Base-by-base conservation (phyloP, 495 filamentous ascomycete genomes). In the Diplogelasinospora grovesii region DNA sequence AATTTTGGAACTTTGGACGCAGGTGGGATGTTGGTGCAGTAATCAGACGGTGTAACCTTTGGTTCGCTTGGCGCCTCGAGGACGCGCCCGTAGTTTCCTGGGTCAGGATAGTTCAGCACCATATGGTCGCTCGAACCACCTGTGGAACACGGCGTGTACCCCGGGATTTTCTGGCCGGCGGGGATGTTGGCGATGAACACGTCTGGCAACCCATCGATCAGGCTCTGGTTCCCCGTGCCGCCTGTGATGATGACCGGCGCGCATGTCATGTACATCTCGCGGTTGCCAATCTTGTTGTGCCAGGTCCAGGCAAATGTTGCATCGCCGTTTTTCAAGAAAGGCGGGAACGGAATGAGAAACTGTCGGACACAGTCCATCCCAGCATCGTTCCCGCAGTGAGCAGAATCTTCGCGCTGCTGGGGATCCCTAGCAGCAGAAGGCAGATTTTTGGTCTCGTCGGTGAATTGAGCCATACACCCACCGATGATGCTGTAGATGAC, bases 231-330 rank as follows among this genome's bases (percentile, higher is more conserved):
- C 11, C 45, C 46, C 4, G 48, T 30, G 22, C 74, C 66, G 26
- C 52, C 56, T 0, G 32, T 66, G 51, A 94, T 73, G 9, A 70
- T 75, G n/a, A 90, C 70, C 18, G 82, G 75, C 4, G 79, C 82
- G 43, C 89, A 95, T 68, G 87, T 85, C 86, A 89, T 90, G 71
- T 94, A 94, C 78, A 92, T 81, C 57, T 95, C 89, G 8, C 84
- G 73, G 60, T 88, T 85, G 36, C 86, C 86, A 33, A 88, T 61
- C 45, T 81, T 81, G 73, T 94, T 95, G 72, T 85, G 89, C 89
- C 89, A 95, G 9, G 83, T 83, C 71, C 85, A 94, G 5, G 82
- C 79, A 25, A 95, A 70, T 1, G 79, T 77, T n/a, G 80, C 83
- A 32, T 72, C 65, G 8, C 82, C 82, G 21, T 70, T 65, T 5